These are phyloP conservation scores for Malassezia slooffiae DNA, from an alignment of 1,284 basidiomycete genomes.

Conservation along the genomic window DNA sequence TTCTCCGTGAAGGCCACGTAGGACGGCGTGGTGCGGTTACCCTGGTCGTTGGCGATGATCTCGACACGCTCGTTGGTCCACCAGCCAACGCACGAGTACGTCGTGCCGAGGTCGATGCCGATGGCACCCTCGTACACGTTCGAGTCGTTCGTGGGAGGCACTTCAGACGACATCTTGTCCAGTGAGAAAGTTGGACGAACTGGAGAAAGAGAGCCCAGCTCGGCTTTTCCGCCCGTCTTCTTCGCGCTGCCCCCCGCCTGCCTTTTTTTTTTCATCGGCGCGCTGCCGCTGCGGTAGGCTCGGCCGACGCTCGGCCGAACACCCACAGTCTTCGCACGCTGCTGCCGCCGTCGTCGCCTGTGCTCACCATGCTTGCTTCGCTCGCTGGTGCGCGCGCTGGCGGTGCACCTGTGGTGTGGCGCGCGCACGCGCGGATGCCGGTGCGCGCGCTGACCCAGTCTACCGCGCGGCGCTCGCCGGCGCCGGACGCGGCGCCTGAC, in stretches of 20 bases:
- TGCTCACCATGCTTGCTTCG: not conserved
- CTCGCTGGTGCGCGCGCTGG: not conserved
- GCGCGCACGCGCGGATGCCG: no score
- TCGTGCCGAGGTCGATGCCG: slow-evolving; percentile 70
- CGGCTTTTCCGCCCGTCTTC: slow-evolving; percentile 1
- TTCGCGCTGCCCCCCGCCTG: not conserved
- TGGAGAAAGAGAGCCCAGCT: slow-evolving; percentile 5
- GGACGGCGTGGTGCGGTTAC: slow-evolving; percentile 96
- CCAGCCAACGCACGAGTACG: slow-evolving; percentile 63
- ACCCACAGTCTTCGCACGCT: not conserved
- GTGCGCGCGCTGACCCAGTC: no score
- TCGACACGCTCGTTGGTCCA: slow-evolving; percentile 44
- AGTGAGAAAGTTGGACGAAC: slow-evolving; percentile 22
- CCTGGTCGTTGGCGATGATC: slow-evolving; percentile 53
- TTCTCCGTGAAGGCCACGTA: slow-evolving; percentile 96
- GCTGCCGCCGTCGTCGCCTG: not conserved
- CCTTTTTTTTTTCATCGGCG: not conserved
- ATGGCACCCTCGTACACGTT: slow-evolving; percentile 86
- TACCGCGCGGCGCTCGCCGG: not conserved
- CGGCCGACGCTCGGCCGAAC: slow-evolving; percentile 15
- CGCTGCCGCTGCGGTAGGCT: not conserved
- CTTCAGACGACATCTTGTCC: slow-evolving; percentile 43
- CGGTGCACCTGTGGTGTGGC: no score
- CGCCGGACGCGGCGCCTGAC: not conserved
- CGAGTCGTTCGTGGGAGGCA: slow-evolving; percentile 53